Base-by-base conservation (phyloP, 2,329 filamentous ascomycete species). In the Karstenula rhodostoma region DNA sequence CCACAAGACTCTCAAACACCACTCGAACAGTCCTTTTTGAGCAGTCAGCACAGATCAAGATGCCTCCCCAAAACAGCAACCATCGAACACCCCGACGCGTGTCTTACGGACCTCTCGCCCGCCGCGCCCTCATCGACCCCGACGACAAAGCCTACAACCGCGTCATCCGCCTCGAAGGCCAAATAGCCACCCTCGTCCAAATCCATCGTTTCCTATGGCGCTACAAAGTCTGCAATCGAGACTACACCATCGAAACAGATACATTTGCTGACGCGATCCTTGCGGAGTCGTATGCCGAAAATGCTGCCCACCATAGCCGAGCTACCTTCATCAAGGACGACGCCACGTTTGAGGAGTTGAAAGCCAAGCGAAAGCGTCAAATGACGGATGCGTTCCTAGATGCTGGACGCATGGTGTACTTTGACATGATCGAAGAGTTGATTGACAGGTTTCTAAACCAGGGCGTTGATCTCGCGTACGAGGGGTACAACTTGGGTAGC, bases 91-190 rank as follows among this genome's bases (percentile, higher is more conserved):
- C 12, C 25, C 43, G 32, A 35, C 42, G 4, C n/a, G 27, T 10
- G 5, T 10, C 12, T 23, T 1, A 6, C n/a, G 17, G 9, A 1
- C 25, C 4, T 47, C 2, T 50, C n/a, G 32, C 44, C 2, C 43
- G 55, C 7, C 46, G 19, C 17, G 47, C 17, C 0, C 10, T 19
- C 25, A 46, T 56, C 29, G n/a, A 53, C 19, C 58, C 55, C 8
- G 10, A 33, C 2, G 23, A 32, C 29, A 29, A 53, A 15, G 46
- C 10, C 3, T 63, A 43, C 51, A 60, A 58, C 55, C n/a, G 22
- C 29, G 50, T 63, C 15, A 47, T 63, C n/a, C 46, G 58, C 22
- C 46, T 58, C 8, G 61, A 63, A 56, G 60, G 60, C 32, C 60
- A 63, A 27, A 58, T 60, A 29, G 15, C 27, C 2, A 32, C 49